Evolutionary conservation across 306 rosid genomes (phyloP).

Genomic region (Rosa chinensis): DNA sequence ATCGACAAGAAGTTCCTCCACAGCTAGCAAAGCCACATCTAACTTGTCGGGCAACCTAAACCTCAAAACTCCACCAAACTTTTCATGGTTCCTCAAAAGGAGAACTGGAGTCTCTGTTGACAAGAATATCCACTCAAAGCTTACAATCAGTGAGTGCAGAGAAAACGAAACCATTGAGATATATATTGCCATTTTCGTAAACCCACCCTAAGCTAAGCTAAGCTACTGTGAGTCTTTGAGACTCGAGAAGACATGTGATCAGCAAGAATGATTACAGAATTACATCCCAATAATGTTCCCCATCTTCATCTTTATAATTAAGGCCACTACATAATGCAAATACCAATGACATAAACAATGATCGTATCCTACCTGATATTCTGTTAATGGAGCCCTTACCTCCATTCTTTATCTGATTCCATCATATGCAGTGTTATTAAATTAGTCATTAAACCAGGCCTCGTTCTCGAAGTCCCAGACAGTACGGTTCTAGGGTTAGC

Average conservation of each 20-base stretch:
- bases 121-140: constrained; percentile 38
- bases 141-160: constrained; percentile 22
- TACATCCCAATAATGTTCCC: constrained; percentile 5
- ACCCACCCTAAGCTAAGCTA: background rate
- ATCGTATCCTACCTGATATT: constrained; percentile 9
- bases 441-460: background rate
- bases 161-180: background rate
- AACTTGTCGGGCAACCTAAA: constrained; percentile 12
- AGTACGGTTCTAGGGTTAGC: background rate
- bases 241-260: constrained; percentile 38
- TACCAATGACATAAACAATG: background rate
- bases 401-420: constrained; percentile 12
- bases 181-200: background rate
- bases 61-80: background rate
- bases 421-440: background rate
- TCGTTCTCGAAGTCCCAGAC: background rate
- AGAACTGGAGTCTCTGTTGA: constrained; percentile 22
- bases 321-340: background rate
- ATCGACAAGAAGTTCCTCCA: background rate
- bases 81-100: constrained; percentile 17
- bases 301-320: constrained; percentile 1
- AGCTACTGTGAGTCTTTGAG: background rate
- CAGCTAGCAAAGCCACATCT: constrained; percentile 9
- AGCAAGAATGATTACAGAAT: constrained; percentile 34
- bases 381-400: constrained; percentile 1